phyloP scores from a whole-genome alignment of 2,329 filamentous ascomycete species.

The Fusarium neocosmosporiellum region DNA sequence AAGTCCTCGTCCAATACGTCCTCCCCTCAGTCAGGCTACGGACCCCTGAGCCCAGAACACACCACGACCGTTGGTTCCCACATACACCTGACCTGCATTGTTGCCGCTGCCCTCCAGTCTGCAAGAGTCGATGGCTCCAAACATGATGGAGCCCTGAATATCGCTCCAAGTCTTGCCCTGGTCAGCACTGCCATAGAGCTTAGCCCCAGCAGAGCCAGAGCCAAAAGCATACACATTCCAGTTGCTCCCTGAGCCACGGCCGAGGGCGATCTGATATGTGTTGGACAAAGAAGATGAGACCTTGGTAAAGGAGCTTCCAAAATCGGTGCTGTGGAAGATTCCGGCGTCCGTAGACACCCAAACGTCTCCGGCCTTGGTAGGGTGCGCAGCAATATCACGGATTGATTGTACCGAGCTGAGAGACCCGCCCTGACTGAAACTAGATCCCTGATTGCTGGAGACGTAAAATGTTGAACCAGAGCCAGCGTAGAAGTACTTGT shows the following conservation, averaged over 20 bases:
- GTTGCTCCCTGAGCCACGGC: slow-evolving; percentile 50
- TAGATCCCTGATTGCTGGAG: slow-evolving; percentile 59
- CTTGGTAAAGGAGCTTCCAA: slow-evolving; percentile 59
- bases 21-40: not conserved
- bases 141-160: slow-evolving; percentile 57
- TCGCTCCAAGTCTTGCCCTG: slow-evolving; percentile 58
- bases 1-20: not conserved
- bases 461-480: slow-evolving; percentile 61
- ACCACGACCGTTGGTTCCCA: slow-evolving; percentile 62
- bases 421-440: slow-evolving; percentile 55
- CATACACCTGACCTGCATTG: slow-evolving; percentile 58
- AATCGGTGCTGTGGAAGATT: slow-evolving; percentile 65
- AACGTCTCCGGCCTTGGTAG: slow-evolving; percentile 68
- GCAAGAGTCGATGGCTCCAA: slow-evolving; percentile 55
- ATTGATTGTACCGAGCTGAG: slow-evolving; percentile 57
- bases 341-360: slow-evolving; percentile 67
- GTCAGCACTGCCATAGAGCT: slow-evolving; percentile 59
- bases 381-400: slow-evolving; percentile 67
- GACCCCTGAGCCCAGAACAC: slow-evolving; percentile 48
- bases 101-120: slow-evolving; percentile 59
- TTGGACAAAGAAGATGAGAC: slow-evolving; percentile 50
- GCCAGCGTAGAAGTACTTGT: slow-evolving; percentile 64
- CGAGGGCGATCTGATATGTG: slow-evolving; percentile 57
- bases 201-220: slow-evolving; percentile 53
- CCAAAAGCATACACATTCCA: slow-evolving; percentile 64